Conservation (phyloP, 805 yeast genomes). For the Starmera amethionina region DNA sequence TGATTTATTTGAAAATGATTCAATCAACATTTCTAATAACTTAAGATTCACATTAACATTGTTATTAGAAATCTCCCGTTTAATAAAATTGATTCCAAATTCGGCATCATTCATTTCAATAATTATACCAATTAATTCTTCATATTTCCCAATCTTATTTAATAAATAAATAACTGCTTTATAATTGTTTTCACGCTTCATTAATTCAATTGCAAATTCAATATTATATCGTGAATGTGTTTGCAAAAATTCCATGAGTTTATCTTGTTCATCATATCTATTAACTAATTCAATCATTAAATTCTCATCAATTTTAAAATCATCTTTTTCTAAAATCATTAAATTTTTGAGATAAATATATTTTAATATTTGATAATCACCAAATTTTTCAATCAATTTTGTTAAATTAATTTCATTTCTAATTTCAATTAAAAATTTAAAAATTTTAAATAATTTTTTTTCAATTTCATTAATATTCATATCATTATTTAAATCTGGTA, state of each 20-base stretch:
- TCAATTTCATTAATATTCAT: conserved; percentile 27
- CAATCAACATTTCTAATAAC: conserved; percentile 71
- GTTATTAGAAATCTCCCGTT: conserved; percentile 17
- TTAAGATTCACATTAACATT: conserved; percentile 26
- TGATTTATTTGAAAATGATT: conserved; percentile 62
- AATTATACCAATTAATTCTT: conserved; percentile 66
- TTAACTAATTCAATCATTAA: conserved; percentile 42
- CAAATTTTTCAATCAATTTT: conserved; percentile 26
- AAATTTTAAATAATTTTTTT: conserved; percentile 30
- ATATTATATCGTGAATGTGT: conserved; percentile 55
- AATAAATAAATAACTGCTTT: conserved; percentile 75
- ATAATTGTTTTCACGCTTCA: conserved; percentile 41
- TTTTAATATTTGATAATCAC: conserved; percentile 37
- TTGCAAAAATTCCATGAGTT: conserved; percentile 52
- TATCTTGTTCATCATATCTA: conserved; percentile 48
- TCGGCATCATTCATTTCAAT: conserved; percentile 72
- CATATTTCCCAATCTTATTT: conserved; percentile 74
- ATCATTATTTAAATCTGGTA: conserved; percentile 27
- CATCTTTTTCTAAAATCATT: too few relatives aligned
- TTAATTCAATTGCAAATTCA: conserved; percentile 56
- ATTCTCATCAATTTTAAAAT: conserved; percentile 27
- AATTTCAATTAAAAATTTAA: conserved; percentile 48
- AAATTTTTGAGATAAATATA: conserved; percentile 59
- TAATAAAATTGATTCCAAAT: conserved; percentile 73
- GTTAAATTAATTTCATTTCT: conserved; percentile 56